phyloP scores from a whole-genome alignment of 1,139 yeast genomes.

The Geotrichum reessii region DNA sequence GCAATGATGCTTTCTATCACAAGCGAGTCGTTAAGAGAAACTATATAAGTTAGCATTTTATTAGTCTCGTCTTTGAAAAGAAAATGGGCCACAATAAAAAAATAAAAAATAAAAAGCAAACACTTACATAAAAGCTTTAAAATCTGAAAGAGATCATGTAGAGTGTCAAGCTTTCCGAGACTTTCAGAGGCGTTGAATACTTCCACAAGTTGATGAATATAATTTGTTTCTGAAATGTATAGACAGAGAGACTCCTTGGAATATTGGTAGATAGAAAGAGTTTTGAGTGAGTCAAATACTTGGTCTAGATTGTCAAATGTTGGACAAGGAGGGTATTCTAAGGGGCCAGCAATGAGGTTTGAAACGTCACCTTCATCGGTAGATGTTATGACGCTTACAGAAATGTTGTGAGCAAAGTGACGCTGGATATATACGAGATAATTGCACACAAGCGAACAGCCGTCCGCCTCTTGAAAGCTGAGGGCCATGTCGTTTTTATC shows the following conservation, averaged over 20 bases:
- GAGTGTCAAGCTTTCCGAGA: conserved; percentile 44
- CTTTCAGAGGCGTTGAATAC: conserved; percentile 55
- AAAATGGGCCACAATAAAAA: too few species aligned
- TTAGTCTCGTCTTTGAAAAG: too few species aligned
- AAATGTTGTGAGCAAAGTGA: conserved; percentile 58
- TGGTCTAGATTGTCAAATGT: conserved; percentile 39
- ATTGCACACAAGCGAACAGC: conserved; percentile 79
- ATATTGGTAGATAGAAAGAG: conserved; percentile 25
- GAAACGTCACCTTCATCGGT: conserved; percentile 47
- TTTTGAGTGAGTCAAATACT: conserved; percentile 42
- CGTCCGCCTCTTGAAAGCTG: conserved; percentile 87
- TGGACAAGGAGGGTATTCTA: conserved; percentile 60
- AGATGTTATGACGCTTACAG: conserved; percentile 62
- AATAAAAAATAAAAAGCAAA: neutral
- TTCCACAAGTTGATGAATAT: conserved; percentile 47
- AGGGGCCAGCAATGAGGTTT: conserved; percentile 77
- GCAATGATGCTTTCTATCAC: conserved; percentile 62
- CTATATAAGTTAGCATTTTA: too few species aligned
- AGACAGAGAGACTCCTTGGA: conserved; percentile 34
- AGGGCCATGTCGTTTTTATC: conserved; percentile 79
- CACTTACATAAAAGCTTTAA: conserved; percentile 46
- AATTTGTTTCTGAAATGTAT: conserved; percentile 38
- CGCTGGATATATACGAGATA: conserved; percentile 68
- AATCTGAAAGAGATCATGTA: conserved; percentile 66
- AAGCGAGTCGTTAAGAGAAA: conserved; percentile 64